These are phyloP conservation scores for Pythium guiyangense DNA, from an alignment of 352 stramenopile species.

Conservation along the genomic window DNA sequence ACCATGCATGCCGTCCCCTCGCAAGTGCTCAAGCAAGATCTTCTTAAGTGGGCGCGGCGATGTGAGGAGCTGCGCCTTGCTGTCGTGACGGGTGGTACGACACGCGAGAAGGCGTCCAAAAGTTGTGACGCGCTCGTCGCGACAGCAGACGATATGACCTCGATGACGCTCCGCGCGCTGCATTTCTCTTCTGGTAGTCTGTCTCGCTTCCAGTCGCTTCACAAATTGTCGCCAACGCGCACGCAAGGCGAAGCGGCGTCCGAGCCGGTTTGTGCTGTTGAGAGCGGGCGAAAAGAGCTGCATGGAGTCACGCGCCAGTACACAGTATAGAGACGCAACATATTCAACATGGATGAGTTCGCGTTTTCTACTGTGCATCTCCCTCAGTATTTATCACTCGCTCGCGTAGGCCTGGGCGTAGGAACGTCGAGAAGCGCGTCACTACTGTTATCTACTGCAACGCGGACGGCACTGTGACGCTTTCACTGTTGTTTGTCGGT, in stretches of 20 bases:
- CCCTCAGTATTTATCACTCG: not conserved
- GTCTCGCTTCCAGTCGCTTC: not conserved
- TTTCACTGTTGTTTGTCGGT: not conserved
- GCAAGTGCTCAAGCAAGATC: not conserved
- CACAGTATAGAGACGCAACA: not conserved
- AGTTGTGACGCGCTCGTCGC: not conserved
- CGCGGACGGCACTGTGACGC: not conserved
- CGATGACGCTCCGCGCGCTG: not conserved
- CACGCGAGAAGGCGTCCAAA: not conserved
- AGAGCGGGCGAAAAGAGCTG: not conserved
- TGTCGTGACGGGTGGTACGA: not conserved
- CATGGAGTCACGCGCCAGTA: not conserved
- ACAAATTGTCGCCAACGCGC: not conserved
- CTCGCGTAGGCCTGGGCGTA: not conserved
- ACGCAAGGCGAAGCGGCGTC: not conserved
- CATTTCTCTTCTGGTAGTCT: not conserved
- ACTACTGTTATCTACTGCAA: not conserved
- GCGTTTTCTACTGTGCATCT: not conserved
- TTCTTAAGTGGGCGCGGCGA: not conserved
- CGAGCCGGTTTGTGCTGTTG: not conserved
- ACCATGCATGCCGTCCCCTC: not conserved
- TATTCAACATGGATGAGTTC: conserved; percentile 1
- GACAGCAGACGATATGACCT: not conserved
- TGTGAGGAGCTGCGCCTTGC: not conserved
- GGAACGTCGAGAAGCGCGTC: not conserved